A percentile compares a stretch with the other conserved stretches of the same genome.
phyloP scores from a whole-genome alignment of 2,329 filamentous ascomycete species.

The Neopestalotiopsis rosae region DNA sequence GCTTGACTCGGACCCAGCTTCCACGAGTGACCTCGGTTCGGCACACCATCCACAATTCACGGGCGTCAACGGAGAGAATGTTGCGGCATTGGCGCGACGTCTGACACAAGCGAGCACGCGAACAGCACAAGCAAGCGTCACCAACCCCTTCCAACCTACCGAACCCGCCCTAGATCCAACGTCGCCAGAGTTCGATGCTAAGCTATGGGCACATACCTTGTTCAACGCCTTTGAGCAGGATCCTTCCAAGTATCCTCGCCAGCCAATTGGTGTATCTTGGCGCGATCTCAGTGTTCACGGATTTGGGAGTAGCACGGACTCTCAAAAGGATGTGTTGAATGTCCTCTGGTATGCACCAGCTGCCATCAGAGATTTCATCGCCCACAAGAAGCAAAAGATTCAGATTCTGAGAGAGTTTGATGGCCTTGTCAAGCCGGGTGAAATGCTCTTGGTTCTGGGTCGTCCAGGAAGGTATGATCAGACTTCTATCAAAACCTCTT shows the following conservation, averaged over 20 bases:
- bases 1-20: background rate
- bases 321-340: slow-evolving; percentile 40
- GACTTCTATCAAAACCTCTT: background rate
- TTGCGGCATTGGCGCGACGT: background rate
- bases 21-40: background rate
- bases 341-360: slow-evolving; percentile 30
- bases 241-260: slow-evolving; percentile 40
- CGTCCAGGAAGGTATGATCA: slow-evolving; percentile 48
- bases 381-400: slow-evolving; percentile 40
- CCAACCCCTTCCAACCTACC: slow-evolving; percentile 6
- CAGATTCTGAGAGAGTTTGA: slow-evolving; percentile 58
- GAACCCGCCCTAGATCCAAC: slow-evolving; percentile 45
- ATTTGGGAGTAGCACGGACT: slow-evolving; percentile 40
- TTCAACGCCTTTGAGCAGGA: slow-evolving; percentile 45
- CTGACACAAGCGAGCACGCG: slow-evolving; percentile 7
- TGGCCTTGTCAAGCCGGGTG: slow-evolving; percentile 55
- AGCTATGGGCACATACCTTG: slow-evolving; percentile 51
- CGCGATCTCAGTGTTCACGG: slow-evolving; percentile 44
- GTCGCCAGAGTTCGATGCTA: slow-evolving; percentile 48
- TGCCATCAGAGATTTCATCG: slow-evolving; percentile 28
- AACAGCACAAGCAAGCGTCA: background rate
- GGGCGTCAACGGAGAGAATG: background rate
- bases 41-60: background rate
- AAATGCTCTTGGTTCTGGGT: slow-evolving; percentile 52
- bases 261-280: slow-evolving; percentile 45